These are phyloP conservation scores for Nakazawaea populi DNA, from an alignment of 805 yeast genomes.

Conservation along the genomic window DNA sequence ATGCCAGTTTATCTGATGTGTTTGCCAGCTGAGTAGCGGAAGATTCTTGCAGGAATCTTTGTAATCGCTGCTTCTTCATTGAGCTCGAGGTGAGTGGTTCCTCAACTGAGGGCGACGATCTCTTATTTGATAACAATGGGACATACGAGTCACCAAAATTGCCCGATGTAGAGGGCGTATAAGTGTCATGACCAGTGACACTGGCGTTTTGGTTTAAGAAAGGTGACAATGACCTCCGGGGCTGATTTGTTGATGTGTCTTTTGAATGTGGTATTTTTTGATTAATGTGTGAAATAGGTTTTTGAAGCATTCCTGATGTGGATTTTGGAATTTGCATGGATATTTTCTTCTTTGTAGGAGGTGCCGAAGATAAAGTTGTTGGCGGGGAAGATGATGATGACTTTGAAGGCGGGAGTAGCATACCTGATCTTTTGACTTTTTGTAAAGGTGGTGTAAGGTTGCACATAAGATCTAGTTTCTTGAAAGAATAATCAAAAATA, in stretches of 20 bases:
- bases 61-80: conserved; percentile 37
- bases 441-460: conserved; percentile 5
- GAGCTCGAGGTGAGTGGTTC: conserved; percentile 22
- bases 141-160: background rate
- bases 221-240: background rate
- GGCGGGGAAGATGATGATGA: background rate
- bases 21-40: background rate
- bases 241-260: background rate
- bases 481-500: conserved; percentile 21
- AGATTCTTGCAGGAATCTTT: conserved; percentile 39
- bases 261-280: background rate
- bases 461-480: conserved; percentile 8
- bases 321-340: conserved; percentile 10
- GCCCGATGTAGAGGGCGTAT: background rate
- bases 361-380: background rate
- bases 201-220: background rate
- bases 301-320: conserved; percentile 1
- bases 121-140: background rate
- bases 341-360: conserved; percentile 3
- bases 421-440: background rate
- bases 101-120: background rate
- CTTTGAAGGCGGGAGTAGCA: background rate
- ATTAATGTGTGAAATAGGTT: conserved; percentile 1
- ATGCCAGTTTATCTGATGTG: too few relatives aligned
- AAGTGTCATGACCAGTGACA: background rate